Percentiles rank a stretch among this genome's conserved stretches.
phyloP scores from a whole-genome alignment of 345 rosid species.

The Triadica sebifera region DNA sequence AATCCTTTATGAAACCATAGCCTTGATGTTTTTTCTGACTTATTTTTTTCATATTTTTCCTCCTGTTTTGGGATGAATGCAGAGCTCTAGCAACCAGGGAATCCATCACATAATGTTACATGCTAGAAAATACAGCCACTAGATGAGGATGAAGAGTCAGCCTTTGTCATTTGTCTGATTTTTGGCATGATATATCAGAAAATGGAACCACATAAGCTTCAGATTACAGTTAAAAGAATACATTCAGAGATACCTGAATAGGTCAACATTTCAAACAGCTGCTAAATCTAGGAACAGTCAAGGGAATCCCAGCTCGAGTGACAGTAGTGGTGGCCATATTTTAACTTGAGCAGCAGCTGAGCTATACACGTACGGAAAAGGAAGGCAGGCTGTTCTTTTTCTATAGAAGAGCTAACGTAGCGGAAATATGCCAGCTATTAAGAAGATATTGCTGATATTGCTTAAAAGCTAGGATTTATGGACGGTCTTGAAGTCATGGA shows the following conservation, averaged over 20 bases:
- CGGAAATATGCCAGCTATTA: too few relatives aligned
- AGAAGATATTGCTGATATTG: too few relatives aligned
- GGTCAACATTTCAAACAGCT: background rate
- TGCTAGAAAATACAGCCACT: background rate
- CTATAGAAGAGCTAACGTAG: too few relatives aligned
- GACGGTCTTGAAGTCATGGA: too few relatives aligned
- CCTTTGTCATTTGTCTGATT: background rate
- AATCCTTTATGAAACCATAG: background rate
- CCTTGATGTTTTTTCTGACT: background rate
- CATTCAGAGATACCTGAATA: background rate
- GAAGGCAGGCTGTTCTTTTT: background rate
- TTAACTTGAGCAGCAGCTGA: background rate
- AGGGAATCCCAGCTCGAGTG: background rate
- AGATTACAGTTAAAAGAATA: background rate
- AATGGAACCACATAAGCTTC: background rate
- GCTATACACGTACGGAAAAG: background rate
- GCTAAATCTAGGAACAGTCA: background rate
- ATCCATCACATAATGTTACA: conserved; percentile 24
- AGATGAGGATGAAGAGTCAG: background rate
- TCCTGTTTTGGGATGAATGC: conserved; percentile 7
- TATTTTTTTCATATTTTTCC: background rate
- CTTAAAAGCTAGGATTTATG: too few relatives aligned
- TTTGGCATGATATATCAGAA: background rate
- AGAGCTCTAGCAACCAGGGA: conserved; percentile 47
- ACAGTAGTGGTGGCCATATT: background rate